Percentiles rank a stretch among this genome's conserved stretches.
Conservation (phyloP, 371 early-diverging fungal genomes). For the Mortierella sp. region DNA sequence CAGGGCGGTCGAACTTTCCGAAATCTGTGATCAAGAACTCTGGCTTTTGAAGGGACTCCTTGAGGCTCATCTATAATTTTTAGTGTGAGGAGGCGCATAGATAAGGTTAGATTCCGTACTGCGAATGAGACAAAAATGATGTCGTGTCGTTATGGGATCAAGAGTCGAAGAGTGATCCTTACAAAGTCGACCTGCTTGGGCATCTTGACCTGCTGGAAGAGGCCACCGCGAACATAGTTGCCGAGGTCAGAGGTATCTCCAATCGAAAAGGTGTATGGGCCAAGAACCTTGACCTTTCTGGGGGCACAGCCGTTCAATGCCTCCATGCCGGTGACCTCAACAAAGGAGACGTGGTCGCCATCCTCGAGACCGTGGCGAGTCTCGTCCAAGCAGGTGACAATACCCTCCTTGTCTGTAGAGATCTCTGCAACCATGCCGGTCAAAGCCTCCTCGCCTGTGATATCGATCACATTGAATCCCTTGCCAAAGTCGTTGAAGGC, state of each 20-base stretch:
- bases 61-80: slow-evolving; percentile 71
- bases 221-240: slow-evolving; percentile 86
- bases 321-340: slow-evolving; percentile 94
- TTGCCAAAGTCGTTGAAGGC: slow-evolving; percentile 98
- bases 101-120: background rate
- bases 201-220: slow-evolving; percentile 96
- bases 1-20: slow-evolving; percentile 97
- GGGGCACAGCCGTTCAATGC: slow-evolving; percentile 89
- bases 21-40: slow-evolving; percentile 94
- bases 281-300: slow-evolving; percentile 87
- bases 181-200: slow-evolving; percentile 89
- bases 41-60: slow-evolving; percentile 85
- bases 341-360: slow-evolving; percentile 96
- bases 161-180: slow-evolving; percentile 47
- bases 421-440: slow-evolving; percentile 97
- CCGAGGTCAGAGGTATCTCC: slow-evolving; percentile 88
- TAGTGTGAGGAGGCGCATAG: background rate
- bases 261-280: slow-evolving; percentile 96
- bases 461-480: slow-evolving; percentile 91
- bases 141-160: background rate
- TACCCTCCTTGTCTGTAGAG: slow-evolving; percentile 85
- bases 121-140: background rate
- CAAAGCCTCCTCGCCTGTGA: slow-evolving; percentile 95
- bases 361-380: slow-evolving; percentile 97
- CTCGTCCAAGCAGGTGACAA: slow-evolving; percentile 97